Percentiles rank a stretch among this genome's conserved stretches.
These are phyloP conservation scores for Xerocomellus dryophilus DNA, from an alignment of 768 basidiomycete species.

Conservation along the genomic window DNA sequence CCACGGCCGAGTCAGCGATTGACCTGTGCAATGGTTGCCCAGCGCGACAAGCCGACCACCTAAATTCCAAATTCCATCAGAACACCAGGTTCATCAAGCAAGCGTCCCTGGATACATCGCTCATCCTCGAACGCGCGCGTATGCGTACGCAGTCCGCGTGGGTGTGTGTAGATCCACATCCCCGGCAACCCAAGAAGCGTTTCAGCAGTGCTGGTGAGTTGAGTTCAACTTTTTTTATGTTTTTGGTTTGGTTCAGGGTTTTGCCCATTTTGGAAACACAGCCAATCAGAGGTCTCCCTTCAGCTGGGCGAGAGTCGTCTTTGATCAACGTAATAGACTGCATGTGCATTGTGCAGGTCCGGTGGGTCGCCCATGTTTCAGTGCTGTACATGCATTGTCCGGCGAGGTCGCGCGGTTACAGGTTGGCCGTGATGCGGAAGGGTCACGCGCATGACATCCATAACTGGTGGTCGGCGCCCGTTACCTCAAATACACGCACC, in stretches of 20 bases:
- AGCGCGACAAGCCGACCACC: neutral
- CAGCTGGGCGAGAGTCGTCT: no score
- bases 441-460: neutral
- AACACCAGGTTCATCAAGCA: neutral
- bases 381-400: neutral
- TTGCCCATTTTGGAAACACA: no score
- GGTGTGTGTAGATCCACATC: neutral
- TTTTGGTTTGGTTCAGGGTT: no score
- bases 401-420: neutral
- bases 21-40: neutral
- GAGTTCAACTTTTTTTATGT: no score
- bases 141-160: no score
- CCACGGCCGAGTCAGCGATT: neutral
- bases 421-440: neutral
- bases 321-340: no score
- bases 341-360: no score
- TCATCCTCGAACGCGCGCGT: neutral
- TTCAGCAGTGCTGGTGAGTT: no score
- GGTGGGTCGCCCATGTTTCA: neutral
- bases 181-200: neutral
- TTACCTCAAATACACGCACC: neutral
- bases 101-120: neutral
- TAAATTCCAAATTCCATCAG: neutral
- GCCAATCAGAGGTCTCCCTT: no score
- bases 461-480: neutral